Conservation (phyloP, 768 basidiomycete species). For the Podaxis sp. region DNA sequence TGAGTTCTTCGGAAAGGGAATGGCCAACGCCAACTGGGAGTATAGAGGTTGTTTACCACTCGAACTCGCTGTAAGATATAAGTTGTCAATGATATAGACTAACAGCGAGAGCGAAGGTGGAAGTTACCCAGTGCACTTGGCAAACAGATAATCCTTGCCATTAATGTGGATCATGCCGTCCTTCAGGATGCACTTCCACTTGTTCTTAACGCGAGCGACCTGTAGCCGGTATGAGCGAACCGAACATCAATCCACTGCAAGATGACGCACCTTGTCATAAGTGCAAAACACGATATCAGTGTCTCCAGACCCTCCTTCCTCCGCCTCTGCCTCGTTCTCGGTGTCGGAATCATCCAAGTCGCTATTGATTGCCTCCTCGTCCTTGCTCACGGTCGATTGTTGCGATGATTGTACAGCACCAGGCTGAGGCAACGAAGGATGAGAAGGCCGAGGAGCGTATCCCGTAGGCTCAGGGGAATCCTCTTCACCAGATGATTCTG, state of each 20-base stretch:
- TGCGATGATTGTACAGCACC: slow-evolving; percentile 33
- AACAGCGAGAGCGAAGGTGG: neutral
- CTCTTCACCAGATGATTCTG: slow-evolving; percentile 60
- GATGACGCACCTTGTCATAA: slow-evolving; percentile 81
- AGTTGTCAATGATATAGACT: slow-evolving; percentile 7
- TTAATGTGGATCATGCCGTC: slow-evolving; percentile 98
- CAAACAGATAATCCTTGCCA: slow-evolving; percentile 95
- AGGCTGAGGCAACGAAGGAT: slow-evolving; percentile 76
- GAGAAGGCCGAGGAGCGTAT: slow-evolving; percentile 69
- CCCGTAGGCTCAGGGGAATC: slow-evolving; percentile 64
- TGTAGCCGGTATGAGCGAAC: slow-evolving; percentile 28
- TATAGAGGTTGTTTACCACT: slow-evolving; percentile 30
- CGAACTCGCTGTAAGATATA: slow-evolving; percentile 33
- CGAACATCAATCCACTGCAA: slow-evolving; percentile 2
- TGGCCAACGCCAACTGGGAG: neutral
- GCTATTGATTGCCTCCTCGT: slow-evolving; percentile 90
- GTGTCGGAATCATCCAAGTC: slow-evolving; percentile 96
- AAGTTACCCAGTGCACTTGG: slow-evolving; percentile 92
- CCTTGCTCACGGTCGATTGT: slow-evolving; percentile 30
- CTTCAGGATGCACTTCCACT: slow-evolving; percentile 98
- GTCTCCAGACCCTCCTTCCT: slow-evolving; percentile 70
- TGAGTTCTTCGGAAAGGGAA: neutral
- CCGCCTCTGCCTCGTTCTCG: slow-evolving; percentile 79
- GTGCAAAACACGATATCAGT: slow-evolving; percentile 97
- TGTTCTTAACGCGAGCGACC: slow-evolving; percentile 99